Evolutionary conservation across 805 yeast species (phyloP).

Genomic region (Nakazawaea wyomingensis): DNA sequence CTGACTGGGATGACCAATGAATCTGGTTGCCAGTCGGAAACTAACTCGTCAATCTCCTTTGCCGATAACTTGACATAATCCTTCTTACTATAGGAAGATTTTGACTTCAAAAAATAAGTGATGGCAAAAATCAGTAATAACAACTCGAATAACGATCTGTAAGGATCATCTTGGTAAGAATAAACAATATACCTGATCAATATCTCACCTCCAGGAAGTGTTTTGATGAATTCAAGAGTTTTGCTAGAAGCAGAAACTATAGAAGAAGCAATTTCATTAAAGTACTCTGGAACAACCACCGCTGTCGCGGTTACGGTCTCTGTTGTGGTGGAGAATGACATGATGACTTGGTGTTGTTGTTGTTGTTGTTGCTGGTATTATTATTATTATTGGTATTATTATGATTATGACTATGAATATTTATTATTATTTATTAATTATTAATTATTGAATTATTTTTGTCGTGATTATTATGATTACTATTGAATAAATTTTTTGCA

Average conservation of each 20-base stretch:
- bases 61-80: slow-evolving; percentile 57
- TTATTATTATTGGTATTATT: not conserved
- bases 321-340: slow-evolving; percentile 5
- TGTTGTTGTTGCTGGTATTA: no score
- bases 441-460: no score
- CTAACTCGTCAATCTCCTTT: slow-evolving; percentile 72
- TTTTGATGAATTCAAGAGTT: slow-evolving; percentile 5
- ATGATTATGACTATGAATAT: no score
- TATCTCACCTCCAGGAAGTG: slow-evolving; percentile 52
- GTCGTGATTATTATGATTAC: no score
- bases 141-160: slow-evolving; percentile 79
- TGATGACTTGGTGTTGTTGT: not conserved
- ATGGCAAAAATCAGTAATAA: slow-evolving; percentile 75
- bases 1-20: slow-evolving; percentile 60
- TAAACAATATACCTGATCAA: slow-evolving; percentile 69
- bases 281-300: slow-evolving; percentile 14
- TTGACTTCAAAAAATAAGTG: slow-evolving; percentile 74
- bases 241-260: slow-evolving; percentile 2
- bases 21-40: slow-evolving; percentile 90
- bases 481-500: no score
- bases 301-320: slow-evolving; percentile 14
- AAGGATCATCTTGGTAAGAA: slow-evolving; percentile 91
- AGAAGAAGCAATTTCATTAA: slow-evolving; percentile 10
- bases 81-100: slow-evolving; percentile 68
- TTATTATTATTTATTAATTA: no score